These are phyloP conservation scores for Colletotrichum viniferum DNA, from an alignment of 2,329 filamentous ascomycete species.

Conservation along the genomic window DNA sequence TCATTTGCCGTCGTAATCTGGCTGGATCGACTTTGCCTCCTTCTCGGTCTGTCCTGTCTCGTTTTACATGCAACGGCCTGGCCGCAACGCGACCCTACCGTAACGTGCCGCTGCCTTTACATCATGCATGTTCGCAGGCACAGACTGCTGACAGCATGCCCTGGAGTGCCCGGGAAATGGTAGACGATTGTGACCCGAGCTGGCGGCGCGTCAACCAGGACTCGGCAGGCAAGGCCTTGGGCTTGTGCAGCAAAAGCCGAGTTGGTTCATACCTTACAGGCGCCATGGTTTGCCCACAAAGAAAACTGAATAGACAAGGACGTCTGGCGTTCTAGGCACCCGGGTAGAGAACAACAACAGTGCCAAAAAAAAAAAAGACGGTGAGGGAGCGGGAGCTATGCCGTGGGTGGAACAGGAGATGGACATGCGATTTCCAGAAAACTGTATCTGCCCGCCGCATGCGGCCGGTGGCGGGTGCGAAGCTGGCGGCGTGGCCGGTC, in stretches of 20 bases:
- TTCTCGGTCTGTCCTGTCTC: not conserved
- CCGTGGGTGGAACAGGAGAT: not conserved
- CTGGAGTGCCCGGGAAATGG: not conserved
- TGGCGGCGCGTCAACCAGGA: not conserved
- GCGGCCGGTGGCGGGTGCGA: constrained; percentile 7
- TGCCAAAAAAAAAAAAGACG: constrained; percentile 19
- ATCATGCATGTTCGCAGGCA: not conserved
- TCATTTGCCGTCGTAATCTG: not conserved
- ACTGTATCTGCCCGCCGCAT: not conserved
- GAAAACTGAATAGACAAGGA: not conserved
- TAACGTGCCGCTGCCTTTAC: not conserved
- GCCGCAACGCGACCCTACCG: not conserved
- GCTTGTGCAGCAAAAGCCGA: not conserved
- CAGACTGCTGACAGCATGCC: not conserved
- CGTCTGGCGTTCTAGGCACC: not conserved
- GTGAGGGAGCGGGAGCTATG: constrained; percentile 9
- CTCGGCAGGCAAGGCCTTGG: not conserved
- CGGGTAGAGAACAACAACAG: constrained; percentile 5
- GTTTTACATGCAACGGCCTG: not conserved
- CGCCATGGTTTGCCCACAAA: not conserved
- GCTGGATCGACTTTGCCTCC: not conserved
- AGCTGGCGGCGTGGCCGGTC: not conserved
- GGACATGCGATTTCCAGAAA: constrained; percentile 1
- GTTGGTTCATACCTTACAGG: not conserved
- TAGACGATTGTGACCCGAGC: not conserved